A percentile compares a stretch with the other conserved stretches of the same genome.
Evolutionary conservation across 2,329 filamentous ascomycete species (phyloP).

Genomic region (Aspergillus sergii): DNA sequence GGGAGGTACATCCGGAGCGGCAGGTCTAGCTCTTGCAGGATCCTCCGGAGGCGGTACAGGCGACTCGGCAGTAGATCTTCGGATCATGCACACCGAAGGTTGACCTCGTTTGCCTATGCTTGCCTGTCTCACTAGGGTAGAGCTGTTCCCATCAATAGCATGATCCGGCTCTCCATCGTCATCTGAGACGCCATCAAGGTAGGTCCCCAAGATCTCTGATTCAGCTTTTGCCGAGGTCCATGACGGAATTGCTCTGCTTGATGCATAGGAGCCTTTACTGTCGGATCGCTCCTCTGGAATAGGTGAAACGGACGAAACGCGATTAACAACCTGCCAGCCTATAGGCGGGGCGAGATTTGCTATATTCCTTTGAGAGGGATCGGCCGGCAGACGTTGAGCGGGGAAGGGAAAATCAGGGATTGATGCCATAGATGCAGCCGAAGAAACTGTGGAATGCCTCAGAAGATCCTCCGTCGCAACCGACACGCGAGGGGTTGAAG

Average conservation of each 20-base stretch:
- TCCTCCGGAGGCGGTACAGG: constrained; percentile 18
- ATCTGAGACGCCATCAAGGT: constrained; percentile 34
- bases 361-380: constrained; percentile 28
- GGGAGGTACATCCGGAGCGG: background rate
- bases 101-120: constrained; percentile 47
- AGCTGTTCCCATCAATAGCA: constrained; percentile 23
- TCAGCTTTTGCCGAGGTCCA: constrained; percentile 58
- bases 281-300: constrained; percentile 71
- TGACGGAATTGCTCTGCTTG: constrained; percentile 71
- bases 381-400: constrained; percentile 23
- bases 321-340: constrained; percentile 52
- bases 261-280: constrained; percentile 64
- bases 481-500: constrained; percentile 29
- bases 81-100: constrained; percentile 46
- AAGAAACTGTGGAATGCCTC: constrained; percentile 30
- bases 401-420: constrained; percentile 32
- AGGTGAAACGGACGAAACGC: constrained; percentile 70
- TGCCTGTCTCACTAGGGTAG: constrained; percentile 42
- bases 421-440: constrained; percentile 27
- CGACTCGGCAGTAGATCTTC: constrained; percentile 31
- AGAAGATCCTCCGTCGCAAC: constrained; percentile 33
- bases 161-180: constrained; percentile 20
- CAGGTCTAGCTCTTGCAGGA: background rate
- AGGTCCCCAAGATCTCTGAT: constrained; percentile 49
- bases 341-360: constrained; percentile 35